Base-by-base conservation (phyloP, 2,329 filamentous ascomycete species). In the Botryotinia convoluta region DNA sequence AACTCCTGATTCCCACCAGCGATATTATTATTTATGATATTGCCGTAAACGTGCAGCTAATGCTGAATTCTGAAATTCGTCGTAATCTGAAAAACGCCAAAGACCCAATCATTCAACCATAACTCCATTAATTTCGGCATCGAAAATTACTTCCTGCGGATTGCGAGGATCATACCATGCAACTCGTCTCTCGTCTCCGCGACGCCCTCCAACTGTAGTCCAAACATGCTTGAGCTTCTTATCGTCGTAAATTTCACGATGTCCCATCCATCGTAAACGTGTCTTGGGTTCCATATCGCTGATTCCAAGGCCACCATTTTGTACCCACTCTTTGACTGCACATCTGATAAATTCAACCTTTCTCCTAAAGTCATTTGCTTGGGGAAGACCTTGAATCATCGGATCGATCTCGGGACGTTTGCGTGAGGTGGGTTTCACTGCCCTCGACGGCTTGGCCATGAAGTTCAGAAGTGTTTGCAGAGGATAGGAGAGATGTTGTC, bases 381-480 rank as follows among this genome's bases (percentile, higher is more conserved):
- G 86, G 0, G 92, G 91, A 72, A 93, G 89, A 72, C 87, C 85
- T 80, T 90, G 88, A 22, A 90, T 82, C 79, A 88, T 87, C 0
- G 87, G 84, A 64, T 87, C 85, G 76, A 91, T 91, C 75, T 90
- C 87, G 16, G 89, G 88, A 7, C 89, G 86, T 75, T 85, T 86
- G 37, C 88, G 85, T 20, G 85, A 83, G 8, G 86, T 84, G 72
- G 85, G 83, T 76, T 83, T 83, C 73, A 84, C 83, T 39, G 86
- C 79, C 75, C 86, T 86, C 35, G 86, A 80, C 71, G 87, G 84
- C 37, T 82, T 83, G 26, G 82, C 81, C 77, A 79, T 80, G 78
- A 91, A 92, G 83, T 93, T 93, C 61, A 95, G 86, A 20, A 95
- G 85, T 7, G 91, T 92, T 79, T 93, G 91, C 10, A 94, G 83